Base-by-base conservation (phyloP, 2,329 filamentous ascomycete genomes). In the Colletotrichum cuscutae region DNA sequence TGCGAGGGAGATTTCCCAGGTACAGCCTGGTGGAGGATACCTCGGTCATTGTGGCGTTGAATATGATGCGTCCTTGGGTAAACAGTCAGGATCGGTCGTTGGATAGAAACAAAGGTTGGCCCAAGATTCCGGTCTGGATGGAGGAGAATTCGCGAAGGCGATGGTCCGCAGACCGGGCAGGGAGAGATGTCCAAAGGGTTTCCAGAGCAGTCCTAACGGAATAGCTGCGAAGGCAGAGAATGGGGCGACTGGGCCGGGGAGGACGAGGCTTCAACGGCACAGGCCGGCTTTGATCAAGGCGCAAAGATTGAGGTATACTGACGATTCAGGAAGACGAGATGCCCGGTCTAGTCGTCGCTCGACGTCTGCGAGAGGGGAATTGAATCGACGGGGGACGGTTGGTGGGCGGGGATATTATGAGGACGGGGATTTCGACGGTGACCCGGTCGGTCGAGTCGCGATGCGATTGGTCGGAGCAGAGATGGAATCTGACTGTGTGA, bases 1-100 rank as follows among this genome's bases (percentile, higher is more conserved):
- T 95, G 85, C 95, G 94, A 85, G 97, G 96, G 84, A 99, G 93
- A 87, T 98, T 98, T 85, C 96, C 96, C 87, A 98, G 88, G 88
- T 98, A 99, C 78, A 98, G 94, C 87, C 97, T 92, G 81, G 96
- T 98, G 78, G 94, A 93, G 76, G 95, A 98, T 78, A 98, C 96
- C 87, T 98, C 95, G 80, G 91, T 93, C 90, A 95, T 95, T 83
- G 84, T 89, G 81, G 19, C 42, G 19, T 77, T 77, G 11, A 35
- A 56, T 28, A 13, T 78, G 11, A 49, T 49, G 49, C 24, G 62
- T 65, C 57, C 57, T 63, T 54, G 35, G 28, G 8, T 46, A 52
- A 46, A 71, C 49, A 66, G 57, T 66, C 56, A 60, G 22, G 59
- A 28, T 26, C 32, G 65, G 35, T 26, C 26, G 65, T n/a, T 28